A percentile compares a stretch with the other conserved stretches of the same genome.
These are phyloP conservation scores for Trichosporon sp. DNA, from an alignment of 1,284 basidiomycete genomes.

Conservation along the genomic window DNA sequence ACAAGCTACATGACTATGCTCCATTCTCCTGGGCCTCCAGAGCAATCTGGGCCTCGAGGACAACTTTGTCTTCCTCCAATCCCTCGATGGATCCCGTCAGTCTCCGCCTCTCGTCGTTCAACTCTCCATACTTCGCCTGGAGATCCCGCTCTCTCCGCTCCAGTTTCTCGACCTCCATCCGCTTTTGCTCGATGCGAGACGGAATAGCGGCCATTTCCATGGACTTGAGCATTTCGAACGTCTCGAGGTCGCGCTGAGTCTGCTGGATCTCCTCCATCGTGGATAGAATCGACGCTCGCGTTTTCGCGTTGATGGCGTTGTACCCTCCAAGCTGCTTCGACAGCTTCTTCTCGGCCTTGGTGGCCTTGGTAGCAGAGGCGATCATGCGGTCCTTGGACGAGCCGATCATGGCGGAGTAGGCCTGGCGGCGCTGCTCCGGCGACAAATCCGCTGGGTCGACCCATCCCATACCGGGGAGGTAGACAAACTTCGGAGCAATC, in stretches of 20 bases:
- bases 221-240: conserved; percentile 65
- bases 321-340: conserved; percentile 85
- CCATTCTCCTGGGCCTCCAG: conserved; percentile 40
- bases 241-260: conserved; percentile 66
- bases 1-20: not conserved
- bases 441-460: conserved; percentile 62
- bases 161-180: conserved; percentile 76
- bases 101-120: conserved; percentile 68
- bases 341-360: conserved; percentile 90
- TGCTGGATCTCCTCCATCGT: conserved; percentile 67
- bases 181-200: conserved; percentile 64
- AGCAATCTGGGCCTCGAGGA: conserved; percentile 44
- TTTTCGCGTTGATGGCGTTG: conserved; percentile 66
- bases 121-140: conserved; percentile 76
- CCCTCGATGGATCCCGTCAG: conserved; percentile 57
- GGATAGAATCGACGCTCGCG: conserved; percentile 63
- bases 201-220: conserved; percentile 73
- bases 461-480: conserved; percentile 62
- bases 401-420: conserved; percentile 62
- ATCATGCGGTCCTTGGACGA: conserved; percentile 69
- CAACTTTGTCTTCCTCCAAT: conserved; percentile 49
- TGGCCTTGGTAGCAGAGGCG: conserved; percentile 72
- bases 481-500: conserved; percentile 60
- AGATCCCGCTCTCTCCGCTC: conserved; percentile 69
- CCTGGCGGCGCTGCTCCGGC: conserved; percentile 59